Conservation (phyloP, 108 stramenopile species). For the Chaetoceros muelleri region DNA sequence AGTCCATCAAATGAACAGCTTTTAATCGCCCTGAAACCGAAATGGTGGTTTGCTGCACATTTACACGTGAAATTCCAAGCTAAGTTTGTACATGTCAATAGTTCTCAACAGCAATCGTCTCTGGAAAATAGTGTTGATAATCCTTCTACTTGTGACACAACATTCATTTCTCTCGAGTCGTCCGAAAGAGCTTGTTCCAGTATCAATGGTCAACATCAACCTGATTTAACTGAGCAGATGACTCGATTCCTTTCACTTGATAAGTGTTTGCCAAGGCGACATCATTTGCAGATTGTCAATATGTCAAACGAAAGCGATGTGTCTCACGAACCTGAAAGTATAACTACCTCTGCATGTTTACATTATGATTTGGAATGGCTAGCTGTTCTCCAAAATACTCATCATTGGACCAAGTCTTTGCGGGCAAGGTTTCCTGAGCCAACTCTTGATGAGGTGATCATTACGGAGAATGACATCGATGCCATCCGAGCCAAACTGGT, state of each 20-base stretch:
- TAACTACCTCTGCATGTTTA: conserved; percentile 11
- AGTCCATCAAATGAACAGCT: conserved; percentile 81
- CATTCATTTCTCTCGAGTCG: conserved; percentile 46
- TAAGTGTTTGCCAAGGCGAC: conserved; percentile 92
- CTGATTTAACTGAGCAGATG: conserved; percentile 55
- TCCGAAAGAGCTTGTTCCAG: too few relatives aligned
- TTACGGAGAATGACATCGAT: conserved; percentile 30
- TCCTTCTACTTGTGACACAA: conserved; percentile 11
- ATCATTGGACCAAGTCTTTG: conserved; percentile 30
- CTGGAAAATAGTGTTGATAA: neutral
- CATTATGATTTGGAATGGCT: conserved; percentile 84
- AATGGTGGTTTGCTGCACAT: conserved; percentile 96
- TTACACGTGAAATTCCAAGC: conserved; percentile 96
- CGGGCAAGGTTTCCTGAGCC: conserved; percentile 18
- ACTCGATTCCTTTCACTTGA: conserved; percentile 96
- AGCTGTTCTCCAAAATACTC: conserved; percentile 67
- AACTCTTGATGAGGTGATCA: conserved; percentile 7
- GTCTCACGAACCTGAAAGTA: conserved; percentile 6
- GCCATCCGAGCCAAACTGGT: conserved; percentile 21
- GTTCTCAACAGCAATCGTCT: neutral
- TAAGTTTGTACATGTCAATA: conserved; percentile 46
- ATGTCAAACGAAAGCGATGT: conserved; percentile 14
- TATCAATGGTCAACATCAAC: conserved; percentile 25
- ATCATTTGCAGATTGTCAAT: conserved; percentile 80
- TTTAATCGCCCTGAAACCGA: conserved; percentile 71